Base-by-base conservation (phyloP, 2,329 filamentous ascomycete species). In the Furcasterigmium furcatum region DNA sequence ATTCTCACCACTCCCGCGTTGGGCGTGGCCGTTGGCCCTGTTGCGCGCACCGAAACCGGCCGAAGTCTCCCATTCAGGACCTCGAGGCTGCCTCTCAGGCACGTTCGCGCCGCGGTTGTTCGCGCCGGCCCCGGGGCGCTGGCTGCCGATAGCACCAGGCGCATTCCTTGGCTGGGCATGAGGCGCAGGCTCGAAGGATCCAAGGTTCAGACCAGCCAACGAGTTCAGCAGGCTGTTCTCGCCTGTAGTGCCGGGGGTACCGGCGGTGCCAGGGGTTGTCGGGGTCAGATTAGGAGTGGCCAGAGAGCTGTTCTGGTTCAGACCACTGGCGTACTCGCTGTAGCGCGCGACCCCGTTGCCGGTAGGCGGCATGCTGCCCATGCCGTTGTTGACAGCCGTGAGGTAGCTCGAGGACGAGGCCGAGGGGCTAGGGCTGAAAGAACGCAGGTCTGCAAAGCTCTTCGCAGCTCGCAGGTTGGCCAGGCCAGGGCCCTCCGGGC, bases 401-500 rank as follows among this genome's bases (percentile, higher is more conserved):
- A 70, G 65, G 62, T 95, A 96, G 72, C 90, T 95, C 6, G 89
- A 89, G 16, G 89, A 90, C 12, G 94, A 96, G 8, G 86, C 85
- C 4, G 88, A 92, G 6, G 94, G 92, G 56, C 92, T 97, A 10
- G 92, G 92, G 14, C 91, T 96, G 69, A 95, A 96, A 2, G 91
- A 95, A 53, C 92, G 87, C 52, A 99, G 73, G 62, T 99, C 94
- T 29, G 92, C 94, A 63, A 96, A 96, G 42, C 92, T 97, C 74
- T 97, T 97, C 51, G 92, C 94, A 22, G 89, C 89, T 36, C 94
- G 86, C 29, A 99, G 80, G 61, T 89, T 86, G 40, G 87, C 81
- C 25, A 84, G 84, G 22, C 72, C 73, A 48, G 64, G 68, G 16
- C 69, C 72, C 39, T 84, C 82, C 16, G 80, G 88, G 59, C 89